Conservation (phyloP, 371 early-diverging fungal genomes). For the Mucor circinelloides region DNA sequence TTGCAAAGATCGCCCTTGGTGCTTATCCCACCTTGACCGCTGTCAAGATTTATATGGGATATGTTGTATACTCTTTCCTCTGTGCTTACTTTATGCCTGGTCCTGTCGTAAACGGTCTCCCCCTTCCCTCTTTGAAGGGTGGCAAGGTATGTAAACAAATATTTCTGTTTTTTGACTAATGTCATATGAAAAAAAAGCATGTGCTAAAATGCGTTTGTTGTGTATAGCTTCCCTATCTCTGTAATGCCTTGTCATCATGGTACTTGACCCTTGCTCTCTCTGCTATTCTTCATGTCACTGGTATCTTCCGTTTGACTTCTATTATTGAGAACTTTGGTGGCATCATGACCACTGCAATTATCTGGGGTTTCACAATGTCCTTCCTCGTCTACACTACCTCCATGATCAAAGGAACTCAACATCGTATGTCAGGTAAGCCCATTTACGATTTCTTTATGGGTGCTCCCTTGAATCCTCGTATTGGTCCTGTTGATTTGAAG, state of each 20-base stretch:
- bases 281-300: constrained; percentile 51
- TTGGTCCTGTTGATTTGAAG: constrained; percentile 79
- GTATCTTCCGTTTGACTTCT: constrained; percentile 53
- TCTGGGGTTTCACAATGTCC: constrained; percentile 59
- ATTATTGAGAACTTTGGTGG: constrained; percentile 67
- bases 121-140: constrained; percentile 68
- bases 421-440: constrained; percentile 74
- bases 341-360: constrained; percentile 61
- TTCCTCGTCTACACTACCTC: constrained; percentile 43
- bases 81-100: constrained; percentile 73
- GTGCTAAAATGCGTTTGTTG: not conserved
- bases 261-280: constrained; percentile 53
- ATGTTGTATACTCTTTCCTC: constrained; percentile 56
- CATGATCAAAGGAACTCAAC: constrained; percentile 39
- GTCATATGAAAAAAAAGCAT: not conserved
- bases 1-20: constrained; percentile 38
- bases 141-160: constrained; percentile 39
- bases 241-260: constrained; percentile 63
- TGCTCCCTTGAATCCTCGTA: constrained; percentile 76
- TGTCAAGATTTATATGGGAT: constrained; percentile 62
- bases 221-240: constrained; percentile 55
- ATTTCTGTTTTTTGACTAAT: not conserved
- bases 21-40: constrained; percentile 62
- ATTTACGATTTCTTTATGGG: constrained; percentile 85
- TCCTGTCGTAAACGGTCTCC: constrained; percentile 67